Evolutionary conservation across 1,284 basidiomycete species (phyloP).

Genomic region (Ustilago lituana): DNA sequence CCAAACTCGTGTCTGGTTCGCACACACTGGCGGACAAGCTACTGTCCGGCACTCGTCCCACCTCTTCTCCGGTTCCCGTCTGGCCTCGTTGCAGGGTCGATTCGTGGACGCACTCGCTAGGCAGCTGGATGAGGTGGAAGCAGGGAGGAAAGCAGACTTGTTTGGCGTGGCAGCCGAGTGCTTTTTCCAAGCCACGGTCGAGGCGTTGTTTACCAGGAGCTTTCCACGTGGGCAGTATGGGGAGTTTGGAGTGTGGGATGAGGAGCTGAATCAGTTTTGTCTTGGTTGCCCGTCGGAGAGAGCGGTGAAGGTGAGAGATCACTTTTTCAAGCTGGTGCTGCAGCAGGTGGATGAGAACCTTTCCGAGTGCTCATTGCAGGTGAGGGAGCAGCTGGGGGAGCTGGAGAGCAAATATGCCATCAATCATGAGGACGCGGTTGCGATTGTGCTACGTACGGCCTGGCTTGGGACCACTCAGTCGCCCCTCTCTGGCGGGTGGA

Average conservation of each 20-base stretch:
- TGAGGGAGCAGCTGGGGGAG: conserved; percentile 4
- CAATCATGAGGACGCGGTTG: conserved; percentile 10
- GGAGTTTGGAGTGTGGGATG: conserved; percentile 16
- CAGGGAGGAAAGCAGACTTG: neutral
- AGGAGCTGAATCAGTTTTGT: conserved; percentile 7
- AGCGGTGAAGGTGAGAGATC: conserved; percentile 4
- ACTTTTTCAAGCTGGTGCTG: neutral
- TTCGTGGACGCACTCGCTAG: neutral
- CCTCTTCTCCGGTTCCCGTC: conserved; percentile 12
- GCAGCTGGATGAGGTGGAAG: neutral
- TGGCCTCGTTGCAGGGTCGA: conserved; percentile 7
- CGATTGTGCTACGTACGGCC: conserved; percentile 6
- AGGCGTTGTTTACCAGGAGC: conserved; percentile 14
- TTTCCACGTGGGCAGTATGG: conserved; percentile 11
- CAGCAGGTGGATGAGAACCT: conserved; percentile 12
- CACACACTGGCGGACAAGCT: conserved; percentile 4
- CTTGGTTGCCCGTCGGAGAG: neutral
- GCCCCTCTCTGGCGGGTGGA: conserved; percentile 17
- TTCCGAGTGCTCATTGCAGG: conserved; percentile 18
- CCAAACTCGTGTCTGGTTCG: conserved; percentile 7
- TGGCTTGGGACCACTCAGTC: conserved; percentile 21
- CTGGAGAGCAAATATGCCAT: conserved; percentile 2
- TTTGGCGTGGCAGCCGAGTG: neutral
- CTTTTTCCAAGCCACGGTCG: conserved; percentile 19
- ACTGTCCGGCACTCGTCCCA: conserved; percentile 6